Evolutionary conservation across 2,329 filamentous ascomycete genomes (phyloP).

Genomic region (Clarireedia hainanense): DNA sequence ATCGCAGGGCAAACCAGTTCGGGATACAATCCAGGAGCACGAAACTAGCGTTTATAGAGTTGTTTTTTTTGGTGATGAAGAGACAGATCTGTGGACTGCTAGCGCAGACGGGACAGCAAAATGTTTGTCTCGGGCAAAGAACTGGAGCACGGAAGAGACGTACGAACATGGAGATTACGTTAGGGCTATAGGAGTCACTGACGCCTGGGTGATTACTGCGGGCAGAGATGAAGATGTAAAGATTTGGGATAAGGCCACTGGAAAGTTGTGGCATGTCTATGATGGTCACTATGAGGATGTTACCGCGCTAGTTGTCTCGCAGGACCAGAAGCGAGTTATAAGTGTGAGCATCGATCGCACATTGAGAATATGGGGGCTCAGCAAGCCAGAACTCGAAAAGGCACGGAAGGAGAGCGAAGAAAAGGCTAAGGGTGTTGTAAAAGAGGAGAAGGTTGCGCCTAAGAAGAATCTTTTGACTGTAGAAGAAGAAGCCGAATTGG

Average conservation of each 20-base stretch:
- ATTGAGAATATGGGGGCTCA: constrained; percentile 74
- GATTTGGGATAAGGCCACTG: constrained; percentile 73
- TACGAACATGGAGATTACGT: constrained; percentile 86
- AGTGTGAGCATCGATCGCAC: constrained; percentile 90
- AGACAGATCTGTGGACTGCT: constrained; percentile 78
- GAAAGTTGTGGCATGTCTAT: constrained; percentile 65
- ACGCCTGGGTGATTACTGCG: constrained; percentile 75
- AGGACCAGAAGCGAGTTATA: constrained; percentile 47
- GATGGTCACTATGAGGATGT: constrained; percentile 91
- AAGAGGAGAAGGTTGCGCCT: constrained; percentile 36
- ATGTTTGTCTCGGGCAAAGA: constrained; percentile 61
- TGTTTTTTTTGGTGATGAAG: constrained; percentile 57
- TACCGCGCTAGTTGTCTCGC: constrained; percentile 64
- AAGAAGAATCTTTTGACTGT: constrained; percentile 59
- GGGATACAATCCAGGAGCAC: constrained; percentile 62
- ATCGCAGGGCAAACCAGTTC: constrained; percentile 28
- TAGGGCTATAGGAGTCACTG: constrained; percentile 67
- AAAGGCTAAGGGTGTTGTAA: constrained; percentile 35
- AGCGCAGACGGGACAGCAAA: constrained; percentile 86
- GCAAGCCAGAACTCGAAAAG: constrained; percentile 49
- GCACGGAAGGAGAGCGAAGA: constrained; percentile 43
- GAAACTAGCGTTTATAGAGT: constrained; percentile 86
- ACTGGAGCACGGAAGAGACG: constrained; percentile 63
- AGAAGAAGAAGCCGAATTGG: constrained; percentile 89
- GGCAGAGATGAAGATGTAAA: constrained; percentile 89